These are phyloP conservation scores for Pseudogymnoascus sp. DNA, from an alignment of 2,329 filamentous ascomycete species.

Conservation along the genomic window DNA sequence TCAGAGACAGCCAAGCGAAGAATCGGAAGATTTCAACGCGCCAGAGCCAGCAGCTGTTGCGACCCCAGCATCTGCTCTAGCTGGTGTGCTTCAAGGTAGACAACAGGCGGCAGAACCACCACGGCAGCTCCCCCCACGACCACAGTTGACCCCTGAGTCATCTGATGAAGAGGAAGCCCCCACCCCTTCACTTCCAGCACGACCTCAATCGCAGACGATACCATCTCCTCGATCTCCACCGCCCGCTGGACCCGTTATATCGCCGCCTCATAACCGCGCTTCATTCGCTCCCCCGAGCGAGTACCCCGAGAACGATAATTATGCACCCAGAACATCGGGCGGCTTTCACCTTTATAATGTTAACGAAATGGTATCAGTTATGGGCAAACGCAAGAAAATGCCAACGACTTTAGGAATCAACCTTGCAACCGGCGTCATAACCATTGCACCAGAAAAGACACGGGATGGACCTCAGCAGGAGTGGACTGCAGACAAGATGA, in stretches of 20 bases:
- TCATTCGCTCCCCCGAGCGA: slow-evolving; percentile 28
- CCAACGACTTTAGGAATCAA: slow-evolving; percentile 96
- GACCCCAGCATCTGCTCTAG: slow-evolving; percentile 39
- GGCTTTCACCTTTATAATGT: slow-evolving; percentile 95
- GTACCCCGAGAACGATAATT: slow-evolving; percentile 36
- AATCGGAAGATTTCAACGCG: slow-evolving; percentile 7
- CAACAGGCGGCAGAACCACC: slow-evolving; percentile 33
- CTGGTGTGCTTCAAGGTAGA: slow-evolving; percentile 44
- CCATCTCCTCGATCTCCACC: slow-evolving; percentile 35
- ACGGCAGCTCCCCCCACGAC: slow-evolving; percentile 40
- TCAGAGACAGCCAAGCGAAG: slow-evolving; percentile 2
- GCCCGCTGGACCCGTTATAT: slow-evolving; percentile 34
- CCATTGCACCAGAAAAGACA: slow-evolving; percentile 80
- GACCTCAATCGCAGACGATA: slow-evolving; percentile 50
- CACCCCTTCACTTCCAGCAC: slow-evolving; percentile 54
- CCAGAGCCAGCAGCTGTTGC: slow-evolving; percentile 8
- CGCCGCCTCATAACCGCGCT: slow-evolving; percentile 48
- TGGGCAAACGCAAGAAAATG: slow-evolving; percentile 97
- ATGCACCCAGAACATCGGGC: slow-evolving; percentile 51
- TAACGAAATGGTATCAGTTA: slow-evolving; percentile 93
- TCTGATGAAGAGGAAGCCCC: slow-evolving; percentile 57
- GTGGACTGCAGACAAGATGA: slow-evolving; percentile 91
- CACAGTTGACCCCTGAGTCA: slow-evolving; percentile 57
- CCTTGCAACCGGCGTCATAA: slow-evolving; percentile 75
- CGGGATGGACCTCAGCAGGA: slow-evolving; percentile 79